phyloP scores from a whole-genome alignment of 345 rosid species.

The Heritiera littoralis region DNA sequence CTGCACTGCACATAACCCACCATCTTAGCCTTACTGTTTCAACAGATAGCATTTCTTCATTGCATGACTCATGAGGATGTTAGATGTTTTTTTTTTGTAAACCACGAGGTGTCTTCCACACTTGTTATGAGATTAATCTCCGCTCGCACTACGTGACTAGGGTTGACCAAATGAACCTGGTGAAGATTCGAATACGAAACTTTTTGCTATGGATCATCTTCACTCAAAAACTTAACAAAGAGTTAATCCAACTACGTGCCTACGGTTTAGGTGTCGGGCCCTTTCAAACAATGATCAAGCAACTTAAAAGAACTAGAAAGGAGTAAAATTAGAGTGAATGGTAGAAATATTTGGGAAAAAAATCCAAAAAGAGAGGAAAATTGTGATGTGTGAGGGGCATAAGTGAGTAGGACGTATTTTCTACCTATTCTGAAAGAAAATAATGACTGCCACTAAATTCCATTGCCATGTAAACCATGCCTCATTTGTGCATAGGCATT shows the following conservation, averaged over 20 bases:
- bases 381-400: no score
- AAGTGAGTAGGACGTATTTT: not conserved
- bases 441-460: not conserved
- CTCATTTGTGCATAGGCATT: not conserved
- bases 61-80: not conserved
- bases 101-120: no score
- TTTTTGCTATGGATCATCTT: no score
- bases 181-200: no score
- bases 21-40: not conserved
- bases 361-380: not conserved
- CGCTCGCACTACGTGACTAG: no score
- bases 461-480: not conserved
- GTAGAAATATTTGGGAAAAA: not conserved
- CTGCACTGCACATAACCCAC: not conserved
- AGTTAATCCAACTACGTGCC: not conserved
- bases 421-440: not conserved
- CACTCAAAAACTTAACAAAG: no score
- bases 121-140: no score
- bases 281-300: not conserved
- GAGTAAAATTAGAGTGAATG: not conserved
- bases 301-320: not conserved
- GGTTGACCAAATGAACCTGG: no score
- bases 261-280: not conserved
- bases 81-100: not conserved
- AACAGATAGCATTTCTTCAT: not conserved